Evolutionary conservation across 805 yeast genomes (phyloP).

Genomic region (Peterozyma xylosa): DNA sequence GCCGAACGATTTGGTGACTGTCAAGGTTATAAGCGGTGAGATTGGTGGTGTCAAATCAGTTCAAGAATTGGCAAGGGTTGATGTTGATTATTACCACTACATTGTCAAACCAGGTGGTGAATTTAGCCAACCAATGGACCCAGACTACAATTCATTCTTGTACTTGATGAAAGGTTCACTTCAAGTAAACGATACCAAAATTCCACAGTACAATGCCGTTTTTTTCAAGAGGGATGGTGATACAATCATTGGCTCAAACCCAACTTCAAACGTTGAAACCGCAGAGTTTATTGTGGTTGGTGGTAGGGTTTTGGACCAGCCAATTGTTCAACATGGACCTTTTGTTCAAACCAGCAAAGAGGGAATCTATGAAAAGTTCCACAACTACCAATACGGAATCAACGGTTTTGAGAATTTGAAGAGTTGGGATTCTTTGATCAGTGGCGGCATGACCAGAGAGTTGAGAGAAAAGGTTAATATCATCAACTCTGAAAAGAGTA

Average conservation of each 20-base stretch:
- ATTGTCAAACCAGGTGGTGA: constrained; percentile 57
- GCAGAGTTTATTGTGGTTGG: constrained; percentile 70
- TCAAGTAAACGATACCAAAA: constrained; percentile 32
- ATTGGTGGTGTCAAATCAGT: constrained; percentile 69
- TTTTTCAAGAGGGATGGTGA: constrained; percentile 71
- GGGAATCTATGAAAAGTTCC: constrained; percentile 60
- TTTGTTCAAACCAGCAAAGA: constrained; percentile 72
- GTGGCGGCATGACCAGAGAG: constrained; percentile 19
- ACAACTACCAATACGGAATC: constrained; percentile 59
- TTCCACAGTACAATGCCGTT: constrained; percentile 41
- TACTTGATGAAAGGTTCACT: constrained; percentile 61
- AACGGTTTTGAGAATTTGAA: constrained; percentile 67
- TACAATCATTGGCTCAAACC: constrained; percentile 42
- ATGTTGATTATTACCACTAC: constrained; percentile 67
- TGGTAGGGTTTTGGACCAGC: constrained; percentile 68
- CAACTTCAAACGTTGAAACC: constrained; percentile 30
- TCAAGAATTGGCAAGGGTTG: constrained; percentile 74
- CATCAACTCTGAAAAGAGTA: constrained; percentile 2
- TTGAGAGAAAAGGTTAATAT: constrained; percentile 1
- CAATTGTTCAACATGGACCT: constrained; percentile 83
- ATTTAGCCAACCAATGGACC: constrained; percentile 52
- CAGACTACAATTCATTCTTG: constrained; percentile 59
- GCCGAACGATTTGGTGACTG: constrained; percentile 55
- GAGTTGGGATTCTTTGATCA: constrained; percentile 45
- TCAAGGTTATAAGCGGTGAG: constrained; percentile 72